Conservation (phyloP, 768 basidiomycete genomes). For the Boletus rubroflammeus region DNA sequence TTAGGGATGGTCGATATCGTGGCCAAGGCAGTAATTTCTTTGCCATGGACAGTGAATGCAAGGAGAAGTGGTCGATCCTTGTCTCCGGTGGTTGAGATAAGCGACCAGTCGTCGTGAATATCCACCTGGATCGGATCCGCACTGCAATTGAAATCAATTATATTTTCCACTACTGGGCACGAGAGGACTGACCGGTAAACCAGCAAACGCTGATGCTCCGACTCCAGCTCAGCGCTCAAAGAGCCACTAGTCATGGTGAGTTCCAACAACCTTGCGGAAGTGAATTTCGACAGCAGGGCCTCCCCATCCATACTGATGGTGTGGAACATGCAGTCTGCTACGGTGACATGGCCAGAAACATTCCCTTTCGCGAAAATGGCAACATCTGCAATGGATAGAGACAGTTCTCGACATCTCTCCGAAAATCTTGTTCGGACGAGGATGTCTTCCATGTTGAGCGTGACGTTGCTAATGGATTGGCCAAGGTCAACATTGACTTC, state of each 20-base stretch:
- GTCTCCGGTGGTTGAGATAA: slow-evolving; percentile 37
- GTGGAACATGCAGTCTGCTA: slow-evolving; percentile 72
- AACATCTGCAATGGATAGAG: slow-evolving; percentile 58
- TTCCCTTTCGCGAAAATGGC: slow-evolving; percentile 61
- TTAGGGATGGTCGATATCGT: slow-evolving; percentile 78
- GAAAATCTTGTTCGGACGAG: slow-evolving; percentile 66
- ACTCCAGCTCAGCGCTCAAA: slow-evolving; percentile 62
- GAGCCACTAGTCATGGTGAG: slow-evolving; percentile 72
- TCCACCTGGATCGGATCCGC: slow-evolving; percentile 75
- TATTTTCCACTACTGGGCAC: background rate
- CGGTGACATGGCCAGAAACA: slow-evolving; percentile 60
- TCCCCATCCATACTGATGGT: slow-evolving; percentile 59
- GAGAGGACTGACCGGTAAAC: slow-evolving; percentile 61
- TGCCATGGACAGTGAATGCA: slow-evolving; percentile 71
- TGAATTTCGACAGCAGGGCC: slow-evolving; percentile 30
- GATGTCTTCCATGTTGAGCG: slow-evolving; percentile 60
- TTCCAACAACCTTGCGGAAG: slow-evolving; percentile 57
- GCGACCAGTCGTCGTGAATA: slow-evolving; percentile 81
- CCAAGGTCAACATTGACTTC: slow-evolving; percentile 79
- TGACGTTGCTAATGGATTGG: slow-evolving; percentile 73
- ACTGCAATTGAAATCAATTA: slow-evolving; percentile 34
- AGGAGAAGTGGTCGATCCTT: slow-evolving; percentile 57
- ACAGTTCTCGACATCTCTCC: slow-evolving; percentile 57
- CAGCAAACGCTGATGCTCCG: slow-evolving; percentile 70
- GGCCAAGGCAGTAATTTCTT: slow-evolving; percentile 60